A percentile compares a stretch with the other conserved stretches of the same genome.
phyloP scores from a whole-genome alignment of 371 early-diverging fungal genomes.

The Scutellospora calospora region DNA sequence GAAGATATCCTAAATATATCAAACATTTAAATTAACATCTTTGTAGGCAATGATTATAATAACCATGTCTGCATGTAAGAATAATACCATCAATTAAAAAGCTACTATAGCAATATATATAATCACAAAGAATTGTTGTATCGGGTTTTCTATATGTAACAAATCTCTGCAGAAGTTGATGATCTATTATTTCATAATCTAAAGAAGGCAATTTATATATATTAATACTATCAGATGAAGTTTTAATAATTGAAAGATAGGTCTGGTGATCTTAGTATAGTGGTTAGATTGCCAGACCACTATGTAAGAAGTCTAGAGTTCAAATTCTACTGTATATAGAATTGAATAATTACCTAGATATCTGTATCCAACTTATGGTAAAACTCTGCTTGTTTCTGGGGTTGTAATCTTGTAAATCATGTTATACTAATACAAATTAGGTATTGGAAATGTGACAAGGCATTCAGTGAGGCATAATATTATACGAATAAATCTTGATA shows the following conservation, averaged over 20 bases:
- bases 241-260: background rate
- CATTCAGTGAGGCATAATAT: too few species aligned
- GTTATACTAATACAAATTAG: too few species aligned
- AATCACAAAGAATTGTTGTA: background rate
- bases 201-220: background rate
- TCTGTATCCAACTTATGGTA: too few species aligned
- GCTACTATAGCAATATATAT: background rate
- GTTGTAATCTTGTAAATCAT: too few species aligned
- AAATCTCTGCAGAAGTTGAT: background rate
- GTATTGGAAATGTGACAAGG: too few species aligned
- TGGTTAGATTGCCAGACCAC: too few species aligned
- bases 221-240: conserved; percentile 6
- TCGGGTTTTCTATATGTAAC: background rate
- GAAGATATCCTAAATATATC: background rate
- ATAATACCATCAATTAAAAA: background rate
- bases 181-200: conserved; percentile 21
- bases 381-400: too few species aligned
- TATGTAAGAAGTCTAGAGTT: too few species aligned
- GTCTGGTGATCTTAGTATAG: too few species aligned
- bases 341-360: too few species aligned
- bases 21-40: background rate
- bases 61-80: background rate
- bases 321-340: too few species aligned
- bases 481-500: too few species aligned
- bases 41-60: background rate